Percentiles rank a stretch among this genome's conserved stretches.
Evolutionary conservation across 108 stramenopile species (phyloP).

Genomic region (Discostella stelligeroides): DNA sequence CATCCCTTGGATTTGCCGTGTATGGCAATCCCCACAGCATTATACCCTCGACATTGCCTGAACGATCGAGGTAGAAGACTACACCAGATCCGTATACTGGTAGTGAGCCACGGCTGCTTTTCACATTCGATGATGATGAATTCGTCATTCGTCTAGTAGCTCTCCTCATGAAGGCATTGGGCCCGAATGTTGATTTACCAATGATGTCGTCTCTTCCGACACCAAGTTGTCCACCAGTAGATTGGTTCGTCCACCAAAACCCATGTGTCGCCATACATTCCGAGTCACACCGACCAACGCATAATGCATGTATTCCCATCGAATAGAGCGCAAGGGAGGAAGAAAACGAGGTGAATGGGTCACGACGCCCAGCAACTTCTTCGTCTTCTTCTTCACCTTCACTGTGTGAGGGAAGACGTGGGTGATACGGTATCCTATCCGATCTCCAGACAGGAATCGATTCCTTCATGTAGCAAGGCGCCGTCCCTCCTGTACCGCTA

Average conservation of each 20-base stretch:
- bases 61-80: conserved; percentile 78
- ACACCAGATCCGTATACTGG: conserved; percentile 81
- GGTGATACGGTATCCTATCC: conserved; percentile 60
- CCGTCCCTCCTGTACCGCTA: not conserved
- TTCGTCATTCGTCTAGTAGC: conserved; percentile 16
- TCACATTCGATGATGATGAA: not conserved
- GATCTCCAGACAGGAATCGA: conserved; percentile 82
- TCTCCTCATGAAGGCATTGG: conserved; percentile 48
- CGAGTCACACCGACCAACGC: conserved; percentile 83
- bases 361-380: not conserved
- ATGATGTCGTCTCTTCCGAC: not conserved
- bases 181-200: conserved; percentile 1
- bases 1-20: conserved; percentile 34
- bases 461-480: conserved; percentile 26
- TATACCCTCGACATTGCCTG: conserved; percentile 73
- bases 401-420: no score
- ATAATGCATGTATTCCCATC: conserved; percentile 75
- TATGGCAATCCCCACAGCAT: conserved; percentile 90
- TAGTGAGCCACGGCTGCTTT: conserved; percentile 25
- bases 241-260: conserved; percentile 87
- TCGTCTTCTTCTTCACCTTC: no score
- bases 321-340: conserved; percentile 54
- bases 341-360: no score
- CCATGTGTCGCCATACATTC: conserved; percentile 73
- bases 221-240: conserved; percentile 19